Percentiles rank a stretch among this genome's conserved stretches.
Evolutionary conservation across 1,139 yeast genomes (phyloP).

Genomic region (Tardiomyces digboiensis): DNA sequence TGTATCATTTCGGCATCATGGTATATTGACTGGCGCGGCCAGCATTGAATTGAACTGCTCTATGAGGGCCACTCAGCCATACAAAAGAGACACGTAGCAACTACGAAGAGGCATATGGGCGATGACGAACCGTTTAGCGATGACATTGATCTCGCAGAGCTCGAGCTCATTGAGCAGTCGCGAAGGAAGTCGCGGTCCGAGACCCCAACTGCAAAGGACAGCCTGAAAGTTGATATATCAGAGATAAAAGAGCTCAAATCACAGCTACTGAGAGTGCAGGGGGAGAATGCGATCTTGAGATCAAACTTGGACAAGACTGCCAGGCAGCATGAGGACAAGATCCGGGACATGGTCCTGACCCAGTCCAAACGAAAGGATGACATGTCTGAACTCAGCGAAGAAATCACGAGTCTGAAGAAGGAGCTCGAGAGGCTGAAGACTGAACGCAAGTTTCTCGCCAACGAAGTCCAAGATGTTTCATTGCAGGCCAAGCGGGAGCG

Average conservation of each 20-base stretch:
- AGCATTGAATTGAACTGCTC: too few species aligned
- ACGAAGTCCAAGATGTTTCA: constrained; percentile 26
- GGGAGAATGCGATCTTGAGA: constrained; percentile 69
- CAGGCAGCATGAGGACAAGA: constrained; percentile 35
- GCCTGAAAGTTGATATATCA: not conserved
- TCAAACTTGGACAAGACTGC: constrained; percentile 49
- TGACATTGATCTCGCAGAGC: constrained; percentile 6
- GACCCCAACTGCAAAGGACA: not conserved
- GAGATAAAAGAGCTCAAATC: not conserved
- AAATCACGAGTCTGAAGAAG: constrained; percentile 33
- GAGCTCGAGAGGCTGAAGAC: constrained; percentile 52
- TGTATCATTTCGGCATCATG: too few species aligned
- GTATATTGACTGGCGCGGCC: too few species aligned
- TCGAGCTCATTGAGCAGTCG: not conserved
- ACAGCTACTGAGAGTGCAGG: constrained; percentile 21
- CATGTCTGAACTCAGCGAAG: constrained; percentile 22
- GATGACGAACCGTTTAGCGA: constrained; percentile 25
- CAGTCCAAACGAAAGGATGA: constrained; percentile 12
- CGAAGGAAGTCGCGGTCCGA: not conserved
- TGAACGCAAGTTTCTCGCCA: constrained; percentile 54
- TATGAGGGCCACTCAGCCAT: too few species aligned
- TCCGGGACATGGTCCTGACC: constrained; percentile 32
- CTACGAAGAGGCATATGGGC: too few species aligned
- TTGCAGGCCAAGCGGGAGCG: constrained; percentile 9
- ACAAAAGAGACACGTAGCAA: too few species aligned